A percentile compares a stretch with the other conserved stretches of the same genome.
These are phyloP conservation scores for Gynochthodes officinalis DNA, from an alignment of 257 asterid genomes.

Conservation along the genomic window DNA sequence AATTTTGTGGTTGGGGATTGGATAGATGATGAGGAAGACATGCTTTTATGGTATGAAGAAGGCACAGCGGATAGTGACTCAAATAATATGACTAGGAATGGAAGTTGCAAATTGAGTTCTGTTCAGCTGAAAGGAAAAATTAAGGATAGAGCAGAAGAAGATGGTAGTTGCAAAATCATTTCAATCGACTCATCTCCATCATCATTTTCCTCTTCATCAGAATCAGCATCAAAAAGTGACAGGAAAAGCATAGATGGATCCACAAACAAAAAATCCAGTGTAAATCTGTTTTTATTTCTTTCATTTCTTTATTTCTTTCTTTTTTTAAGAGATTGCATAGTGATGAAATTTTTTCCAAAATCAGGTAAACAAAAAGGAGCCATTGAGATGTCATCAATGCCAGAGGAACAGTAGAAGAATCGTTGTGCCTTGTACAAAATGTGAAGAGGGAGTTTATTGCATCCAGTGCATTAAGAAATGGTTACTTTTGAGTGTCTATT, in stretches of 20 bases:
- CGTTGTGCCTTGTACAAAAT: conserved; percentile 68
- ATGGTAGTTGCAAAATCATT: conserved; percentile 22
- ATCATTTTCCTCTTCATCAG: conserved; percentile 39
- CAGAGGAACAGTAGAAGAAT: conserved; percentile 45
- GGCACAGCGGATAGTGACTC: conserved; percentile 9
- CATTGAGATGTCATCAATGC: conserved; percentile 69
- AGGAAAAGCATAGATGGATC: conserved; percentile 27
- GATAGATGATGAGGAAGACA: conserved; percentile 60
- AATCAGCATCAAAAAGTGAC: conserved; percentile 31
- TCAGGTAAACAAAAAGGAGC: conserved; percentile 40
- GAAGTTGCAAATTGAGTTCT: conserved; percentile 11
- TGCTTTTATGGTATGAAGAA: conserved; percentile 22
- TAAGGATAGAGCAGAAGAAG: conserved; percentile 20
- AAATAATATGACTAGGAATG: neutral
- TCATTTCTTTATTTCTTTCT: neutral
- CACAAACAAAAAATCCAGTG: conserved; percentile 35
- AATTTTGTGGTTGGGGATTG: conserved; percentile 41
- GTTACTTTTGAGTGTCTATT: conserved; percentile 31
- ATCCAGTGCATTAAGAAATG: conserved; percentile 71
- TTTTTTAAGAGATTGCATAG: conserved; percentile 5
- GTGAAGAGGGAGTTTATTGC: conserved; percentile 54
- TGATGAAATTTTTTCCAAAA: conserved; percentile 10
- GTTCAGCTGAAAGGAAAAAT: conserved; percentile 19
- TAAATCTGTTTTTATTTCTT: conserved; percentile 21
- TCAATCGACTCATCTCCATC: conserved; percentile 31